phyloP scores from a whole-genome alignment of 495 filamentous ascomycete genomes.

The Aspergillus incahuasiensis region DNA sequence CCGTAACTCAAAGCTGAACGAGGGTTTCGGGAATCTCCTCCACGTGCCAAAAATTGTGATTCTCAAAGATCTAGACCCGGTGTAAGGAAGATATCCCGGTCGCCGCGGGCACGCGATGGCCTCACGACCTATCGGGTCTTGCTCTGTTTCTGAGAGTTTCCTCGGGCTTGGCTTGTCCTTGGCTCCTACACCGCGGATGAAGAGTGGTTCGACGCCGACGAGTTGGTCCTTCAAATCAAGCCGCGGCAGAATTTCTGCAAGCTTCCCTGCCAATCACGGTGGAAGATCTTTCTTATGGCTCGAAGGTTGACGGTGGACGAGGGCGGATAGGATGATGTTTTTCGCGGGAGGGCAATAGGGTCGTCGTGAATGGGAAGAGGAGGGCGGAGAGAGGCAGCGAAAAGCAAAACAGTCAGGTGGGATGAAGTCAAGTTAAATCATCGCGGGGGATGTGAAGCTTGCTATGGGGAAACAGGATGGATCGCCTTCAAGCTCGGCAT shows the following conservation, averaged over 20 bases:
- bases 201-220: neutral
- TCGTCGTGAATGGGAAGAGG: neutral
- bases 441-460: neutral
- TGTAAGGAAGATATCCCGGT: neutral
- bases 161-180: neutral
- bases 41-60: constrained; percentile 1
- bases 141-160: neutral
- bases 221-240: neutral
- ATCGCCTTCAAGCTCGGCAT: constrained; percentile 5
- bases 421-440: neutral
- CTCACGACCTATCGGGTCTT: neutral
- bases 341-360: neutral
- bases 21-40: neutral
- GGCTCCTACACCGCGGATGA: constrained; percentile 1
- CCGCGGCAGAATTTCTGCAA: neutral
- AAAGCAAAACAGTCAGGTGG: neutral
- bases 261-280: neutral
- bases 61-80: constrained; percentile 6
- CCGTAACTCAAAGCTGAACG: neutral
- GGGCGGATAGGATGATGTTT: neutral
- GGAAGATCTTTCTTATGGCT: neutral
- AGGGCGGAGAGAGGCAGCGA: neutral
- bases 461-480: neutral
- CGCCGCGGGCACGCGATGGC: neutral
- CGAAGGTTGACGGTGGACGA: neutral